Conservation (phyloP, 164 flowering plant genomes). For the Paratinospora sagittata region DNA sequence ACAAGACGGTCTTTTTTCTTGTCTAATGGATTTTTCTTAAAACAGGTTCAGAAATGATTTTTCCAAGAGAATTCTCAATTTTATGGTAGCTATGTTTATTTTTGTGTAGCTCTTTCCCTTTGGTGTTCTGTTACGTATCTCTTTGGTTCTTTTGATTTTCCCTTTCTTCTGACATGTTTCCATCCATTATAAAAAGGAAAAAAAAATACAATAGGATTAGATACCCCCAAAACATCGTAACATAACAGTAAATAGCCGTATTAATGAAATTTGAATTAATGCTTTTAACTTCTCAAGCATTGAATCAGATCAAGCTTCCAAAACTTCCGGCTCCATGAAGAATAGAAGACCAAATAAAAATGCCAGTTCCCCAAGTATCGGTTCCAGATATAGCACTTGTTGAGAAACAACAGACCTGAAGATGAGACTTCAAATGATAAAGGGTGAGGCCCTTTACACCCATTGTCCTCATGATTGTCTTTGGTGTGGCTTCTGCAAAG, state of each 20-base stretch:
- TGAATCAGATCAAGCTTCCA: not conserved
- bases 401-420: slow-evolving; percentile 53
- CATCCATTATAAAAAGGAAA: not conserved
- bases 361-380: not conserved
- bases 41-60: not conserved
- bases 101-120: not conserved
- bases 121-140: not conserved
- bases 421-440: slow-evolving; percentile 85
- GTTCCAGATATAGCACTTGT: not conserved
- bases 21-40: not conserved
- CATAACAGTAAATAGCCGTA: not conserved
- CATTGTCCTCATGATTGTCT: slow-evolving; percentile 84
- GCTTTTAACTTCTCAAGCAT: not conserved
- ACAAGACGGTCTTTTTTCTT: not conserved
- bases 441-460: slow-evolving; percentile 89
- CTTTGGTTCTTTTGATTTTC: not conserved
- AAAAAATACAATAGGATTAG: not conserved
- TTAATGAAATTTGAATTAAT: not conserved
- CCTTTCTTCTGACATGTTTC: not conserved
- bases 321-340: not conserved
- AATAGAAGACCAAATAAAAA: not conserved
- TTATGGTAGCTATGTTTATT: not conserved
- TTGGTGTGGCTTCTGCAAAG: slow-evolving; percentile 86
- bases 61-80: not conserved
- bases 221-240: not conserved